Evolutionary conservation across 768 basidiomycete species (phyloP).

Genomic region (Phylloporus rhodoxanthus): DNA sequence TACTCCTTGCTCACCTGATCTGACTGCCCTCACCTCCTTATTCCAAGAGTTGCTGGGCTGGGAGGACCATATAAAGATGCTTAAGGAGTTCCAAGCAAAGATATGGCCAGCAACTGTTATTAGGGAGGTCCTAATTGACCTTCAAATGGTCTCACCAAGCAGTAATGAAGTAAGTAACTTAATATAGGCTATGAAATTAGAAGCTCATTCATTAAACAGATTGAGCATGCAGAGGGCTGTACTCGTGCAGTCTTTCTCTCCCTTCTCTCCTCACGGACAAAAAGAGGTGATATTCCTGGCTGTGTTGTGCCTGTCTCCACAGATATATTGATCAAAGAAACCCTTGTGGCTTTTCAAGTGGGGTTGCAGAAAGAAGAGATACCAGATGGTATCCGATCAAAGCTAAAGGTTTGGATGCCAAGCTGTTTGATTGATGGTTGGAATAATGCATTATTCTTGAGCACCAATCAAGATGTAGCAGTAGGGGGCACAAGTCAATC

Average conservation of each 20-base stretch:
- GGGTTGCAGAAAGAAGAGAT: neutral
- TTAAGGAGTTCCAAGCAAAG: neutral
- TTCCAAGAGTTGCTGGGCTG: neutral
- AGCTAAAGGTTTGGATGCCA: neutral
- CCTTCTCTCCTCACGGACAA: neutral
- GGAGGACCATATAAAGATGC: neutral
- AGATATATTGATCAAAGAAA: neutral
- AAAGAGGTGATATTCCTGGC: neutral
- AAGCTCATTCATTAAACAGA: too few relatives aligned
- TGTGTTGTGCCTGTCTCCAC: neutral
- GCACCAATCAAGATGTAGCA: neutral
- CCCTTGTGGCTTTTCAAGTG: neutral
- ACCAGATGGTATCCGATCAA: neutral
- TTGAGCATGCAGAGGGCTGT: neutral
- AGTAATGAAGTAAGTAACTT: neutral
- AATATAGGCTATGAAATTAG: too few relatives aligned
- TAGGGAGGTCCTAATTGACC: neutral
- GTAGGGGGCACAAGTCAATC: neutral
- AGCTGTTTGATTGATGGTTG: neutral
- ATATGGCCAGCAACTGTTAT: neutral
- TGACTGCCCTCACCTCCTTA: neutral
- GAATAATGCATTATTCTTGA: neutral
- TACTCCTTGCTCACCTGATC: neutral
- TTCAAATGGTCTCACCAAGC: neutral
- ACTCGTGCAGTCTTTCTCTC: neutral